Percentiles rank a stretch among this genome's conserved stretches.
Evolutionary conservation across 768 basidiomycete genomes (phyloP).

Genomic region (Crepidotus variabilis): DNA sequence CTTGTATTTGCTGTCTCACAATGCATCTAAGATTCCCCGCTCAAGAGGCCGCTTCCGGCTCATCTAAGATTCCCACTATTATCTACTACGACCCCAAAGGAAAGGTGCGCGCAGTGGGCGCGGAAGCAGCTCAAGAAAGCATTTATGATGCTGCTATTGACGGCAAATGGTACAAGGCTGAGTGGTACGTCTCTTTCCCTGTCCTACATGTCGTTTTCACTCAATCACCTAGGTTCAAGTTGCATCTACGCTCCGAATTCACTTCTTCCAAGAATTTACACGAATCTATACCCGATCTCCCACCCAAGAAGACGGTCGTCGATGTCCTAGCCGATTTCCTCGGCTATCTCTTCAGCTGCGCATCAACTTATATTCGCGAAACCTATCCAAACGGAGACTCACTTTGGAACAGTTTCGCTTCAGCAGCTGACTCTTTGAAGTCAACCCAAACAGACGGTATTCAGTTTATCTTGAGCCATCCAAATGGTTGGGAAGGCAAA

Average conservation of each 20-base stretch:
- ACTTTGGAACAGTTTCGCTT: constrained; percentile 36
- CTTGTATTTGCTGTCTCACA: neutral
- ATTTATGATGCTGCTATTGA: neutral
- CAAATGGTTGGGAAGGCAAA: constrained; percentile 59
- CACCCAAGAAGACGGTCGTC: constrained; percentile 3
- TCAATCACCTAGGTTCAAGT: constrained; percentile 4
- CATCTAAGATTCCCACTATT: constrained; percentile 12
- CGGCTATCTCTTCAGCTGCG: constrained; percentile 4
- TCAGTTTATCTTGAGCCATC: constrained; percentile 54
- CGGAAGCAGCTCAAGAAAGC: neutral
- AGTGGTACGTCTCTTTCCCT: neutral
- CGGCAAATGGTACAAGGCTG: constrained; percentile 2
- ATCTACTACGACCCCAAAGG: constrained; percentile 3
- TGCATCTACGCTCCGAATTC: constrained; percentile 7
- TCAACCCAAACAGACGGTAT: constrained; percentile 19
- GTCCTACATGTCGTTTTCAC: neutral
- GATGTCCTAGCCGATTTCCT: constrained; percentile 6
- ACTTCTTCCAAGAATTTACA: neutral
- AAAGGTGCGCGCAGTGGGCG: neutral
- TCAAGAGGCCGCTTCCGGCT: constrained; percentile 38
- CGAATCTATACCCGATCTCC: constrained; percentile 1
- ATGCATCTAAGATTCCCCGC: constrained; percentile 40
- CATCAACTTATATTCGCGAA: constrained; percentile 37
- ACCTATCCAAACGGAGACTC: constrained; percentile 36
- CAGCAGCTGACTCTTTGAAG: constrained; percentile 11